Evolutionary conservation across 257 asterid genomes (phyloP), one percentile per base, ranked within the genome.

Genomic region (Scutellaria baicalensis): DNA sequence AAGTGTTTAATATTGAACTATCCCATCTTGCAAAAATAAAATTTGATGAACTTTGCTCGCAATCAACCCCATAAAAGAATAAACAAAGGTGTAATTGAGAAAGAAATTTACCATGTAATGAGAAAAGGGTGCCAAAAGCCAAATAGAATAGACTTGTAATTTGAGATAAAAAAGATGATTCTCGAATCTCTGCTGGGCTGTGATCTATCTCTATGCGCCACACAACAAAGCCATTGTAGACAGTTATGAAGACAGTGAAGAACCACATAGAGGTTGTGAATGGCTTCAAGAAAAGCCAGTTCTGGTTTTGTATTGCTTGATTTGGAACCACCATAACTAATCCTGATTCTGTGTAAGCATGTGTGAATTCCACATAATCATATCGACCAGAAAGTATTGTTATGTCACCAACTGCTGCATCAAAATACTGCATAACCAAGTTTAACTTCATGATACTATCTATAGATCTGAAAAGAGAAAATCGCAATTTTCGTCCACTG

Each of bases 381-480:
- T 33, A 79, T 73, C 84, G 57, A 0, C 12, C 40, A 3, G 87
- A 68, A 5, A 73, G 27, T 58, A 82, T 75, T 0, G 80, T 68
- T 8, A 80, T 78, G 56, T 84, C 87, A 0, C 85, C 89, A 13
- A 81, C 78, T 1, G 73, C 87, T 2, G 85, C 86, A 72, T 82
- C 84, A 58, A 74, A 77, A 18, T 66, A 44, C 85, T 84, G 72
- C 27, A 1, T n/a, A 4, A 12, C 18, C 11, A 50, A 64, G 21
- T 27, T 45, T 1, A n/a, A n/a, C n/a, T n/a, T 6, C 6, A 20
- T 20, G 36, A 5, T 9, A 45, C 20, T 6, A 18, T 10, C 36
- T 9, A 40, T 40, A 6, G 1, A 40, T 1, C 11, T 40, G 3
- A 7, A 8, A 0, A 40, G 8, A 40, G 11, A 40, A 10, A 6